A percentile compares a stretch with the other conserved stretches of the same genome.
Evolutionary conservation across 2,329 filamentous ascomycete species (phyloP).

Genomic region (Apiospora koreana): DNA sequence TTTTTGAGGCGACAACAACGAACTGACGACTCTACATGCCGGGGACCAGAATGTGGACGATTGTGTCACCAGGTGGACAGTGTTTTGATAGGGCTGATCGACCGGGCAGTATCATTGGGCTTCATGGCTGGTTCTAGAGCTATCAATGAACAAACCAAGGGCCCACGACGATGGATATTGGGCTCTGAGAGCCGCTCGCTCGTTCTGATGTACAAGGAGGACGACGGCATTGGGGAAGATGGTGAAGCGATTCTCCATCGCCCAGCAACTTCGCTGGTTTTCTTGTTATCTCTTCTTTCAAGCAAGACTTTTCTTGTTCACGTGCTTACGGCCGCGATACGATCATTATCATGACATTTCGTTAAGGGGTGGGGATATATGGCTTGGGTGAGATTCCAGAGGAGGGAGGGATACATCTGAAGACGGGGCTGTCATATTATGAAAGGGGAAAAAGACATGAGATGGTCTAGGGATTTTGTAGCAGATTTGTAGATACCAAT

Average conservation of each 20-base stretch:
- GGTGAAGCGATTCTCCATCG: not conserved
- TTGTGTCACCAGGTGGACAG: not conserved
- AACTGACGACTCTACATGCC: not conserved
- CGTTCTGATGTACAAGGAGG: not conserved
- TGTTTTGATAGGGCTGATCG: not conserved
- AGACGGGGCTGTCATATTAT: not conserved
- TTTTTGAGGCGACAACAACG: not conserved
- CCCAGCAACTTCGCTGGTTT: conserved; percentile 7
- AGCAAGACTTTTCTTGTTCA: conserved; percentile 13
- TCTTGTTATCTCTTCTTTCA: conserved; percentile 10
- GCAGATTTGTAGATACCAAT: conserved; percentile 23
- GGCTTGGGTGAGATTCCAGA: not conserved
- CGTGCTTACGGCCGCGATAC: conserved; percentile 15
- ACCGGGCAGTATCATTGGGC: not conserved
- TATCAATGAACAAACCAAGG: not conserved
- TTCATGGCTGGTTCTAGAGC: not conserved
- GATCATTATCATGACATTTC: conserved; percentile 14
- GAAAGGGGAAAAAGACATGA: not conserved
- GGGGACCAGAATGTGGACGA: not conserved
- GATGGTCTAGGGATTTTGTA: not conserved
- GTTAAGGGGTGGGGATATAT: not conserved
- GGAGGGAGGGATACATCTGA: not conserved
- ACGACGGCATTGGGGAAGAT: not conserved
- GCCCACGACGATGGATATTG: not conserved
- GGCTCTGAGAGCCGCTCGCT: not conserved